Evolutionary conservation across 192 early-diverging fungal genomes (phyloP), one percentile per base, ranked within the genome.

Genomic region (Ambispora gerdemannii): DNA sequence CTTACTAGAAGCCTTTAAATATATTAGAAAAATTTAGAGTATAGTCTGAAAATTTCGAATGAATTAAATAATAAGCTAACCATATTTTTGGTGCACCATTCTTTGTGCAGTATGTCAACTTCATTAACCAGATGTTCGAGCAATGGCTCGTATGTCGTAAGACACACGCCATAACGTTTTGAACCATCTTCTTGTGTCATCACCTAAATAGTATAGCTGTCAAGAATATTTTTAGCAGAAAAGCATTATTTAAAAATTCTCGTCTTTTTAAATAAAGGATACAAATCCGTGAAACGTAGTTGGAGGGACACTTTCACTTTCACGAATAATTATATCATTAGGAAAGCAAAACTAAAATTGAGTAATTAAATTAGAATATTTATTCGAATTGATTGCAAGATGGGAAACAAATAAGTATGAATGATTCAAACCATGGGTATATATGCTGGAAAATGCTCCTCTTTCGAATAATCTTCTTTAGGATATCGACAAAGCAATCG

Each of bases 151-250:
- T 74, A 79, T 2, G 76, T 60, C 2, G 75, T 79, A 13, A 79
- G 68, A 59, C 78, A 79, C 68, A 74, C 72, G 0, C 72, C 78
- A 35, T 79, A 76, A 11, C 74, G 74, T 32, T 72, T 62, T n/a
- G 71, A 76, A 24, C 78, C 78, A 17, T 72, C 74, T 61, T 79
- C 78, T 51, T 79, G 78, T 0, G 78, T 79, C 78, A 79, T 79
- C 7, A 47, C 63, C 63, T 65, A 65, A 65, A 22, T 43, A 10
- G 38, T 43, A 15, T 43, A 10, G 15, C 15, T 43, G 38, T 43
- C 15, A 43, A 43, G 38, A 15, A 43, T 10, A 43, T 10, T 43
- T 31, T 43, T n/a, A 34, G 19, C 4, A 15, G 3, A 65, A 24
- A 19, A 25, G 22, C 11, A n/a, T 33, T 0, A 25, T n/a, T 17